Evolutionary conservation across 139 green algal genomes (phyloP).

Genomic region (Yamagishiella unicocca): DNA sequence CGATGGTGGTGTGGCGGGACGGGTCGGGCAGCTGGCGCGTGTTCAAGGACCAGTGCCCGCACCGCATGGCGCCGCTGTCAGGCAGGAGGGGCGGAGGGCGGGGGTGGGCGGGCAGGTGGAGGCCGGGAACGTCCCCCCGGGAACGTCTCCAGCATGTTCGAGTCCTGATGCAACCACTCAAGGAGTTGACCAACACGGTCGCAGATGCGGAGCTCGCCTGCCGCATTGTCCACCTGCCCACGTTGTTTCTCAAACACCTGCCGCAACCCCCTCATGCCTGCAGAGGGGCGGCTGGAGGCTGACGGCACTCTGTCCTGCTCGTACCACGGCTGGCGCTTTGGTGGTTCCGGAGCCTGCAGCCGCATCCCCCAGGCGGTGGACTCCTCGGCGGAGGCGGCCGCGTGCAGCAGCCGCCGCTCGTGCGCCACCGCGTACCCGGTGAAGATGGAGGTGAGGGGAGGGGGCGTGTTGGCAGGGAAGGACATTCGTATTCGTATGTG

Average conservation of each 20-base stretch:
- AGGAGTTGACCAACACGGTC: background rate
- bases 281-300: constrained; percentile 58
- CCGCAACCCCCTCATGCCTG: background rate
- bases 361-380: constrained; percentile 55
- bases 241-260: no score
- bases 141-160: background rate
- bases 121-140: background rate
- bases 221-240: no score
- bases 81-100: background rate
- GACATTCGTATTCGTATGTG: background rate
- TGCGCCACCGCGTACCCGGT: constrained; percentile 3
- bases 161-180: no score
- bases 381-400: background rate
- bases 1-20: constrained; percentile 54
- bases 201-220: background rate
- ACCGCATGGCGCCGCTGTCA: constrained; percentile 61
- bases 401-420: constrained; percentile 15
- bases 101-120: no score
- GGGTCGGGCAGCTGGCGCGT: constrained; percentile 38
- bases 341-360: constrained; percentile 45
- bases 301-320: constrained; percentile 60
- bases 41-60: constrained; percentile 57
- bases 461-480: background rate
- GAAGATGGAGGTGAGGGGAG: background rate
- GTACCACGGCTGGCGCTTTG: constrained; percentile 58